Conservation (phyloP, 208 protist genomes). For the Leishmania martiniquensis region DNA sequence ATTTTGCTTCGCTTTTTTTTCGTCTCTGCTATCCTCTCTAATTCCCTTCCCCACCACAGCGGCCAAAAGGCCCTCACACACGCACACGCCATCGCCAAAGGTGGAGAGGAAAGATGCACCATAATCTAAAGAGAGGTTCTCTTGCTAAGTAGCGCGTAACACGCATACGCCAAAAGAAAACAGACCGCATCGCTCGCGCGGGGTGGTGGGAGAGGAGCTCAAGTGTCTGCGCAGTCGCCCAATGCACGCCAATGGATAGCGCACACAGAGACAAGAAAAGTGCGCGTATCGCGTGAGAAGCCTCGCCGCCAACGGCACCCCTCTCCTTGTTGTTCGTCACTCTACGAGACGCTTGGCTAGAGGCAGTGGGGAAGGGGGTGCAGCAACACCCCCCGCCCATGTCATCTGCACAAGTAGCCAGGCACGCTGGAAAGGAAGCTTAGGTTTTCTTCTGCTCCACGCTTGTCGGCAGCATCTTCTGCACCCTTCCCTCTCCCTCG, state of each 20-base stretch:
- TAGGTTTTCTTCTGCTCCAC: neutral
- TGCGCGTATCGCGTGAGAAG: neutral
- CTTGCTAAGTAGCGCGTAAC: no score
- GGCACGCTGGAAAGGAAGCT: neutral
- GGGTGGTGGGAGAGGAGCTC: no score
- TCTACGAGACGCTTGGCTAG: neutral
- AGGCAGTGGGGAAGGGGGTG: neutral
- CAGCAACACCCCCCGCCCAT: neutral
- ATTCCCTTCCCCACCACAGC: neutral
- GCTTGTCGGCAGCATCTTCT: neutral
- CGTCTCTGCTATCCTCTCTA: neutral
- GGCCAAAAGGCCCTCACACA: neutral
- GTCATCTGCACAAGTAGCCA: neutral
- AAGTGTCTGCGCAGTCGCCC: neutral
- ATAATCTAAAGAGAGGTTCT: no score
- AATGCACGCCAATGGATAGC: neutral
- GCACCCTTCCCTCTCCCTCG: neutral
- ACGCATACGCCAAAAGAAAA: no score
- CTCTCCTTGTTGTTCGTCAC: neutral
- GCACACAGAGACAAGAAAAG: neutral
- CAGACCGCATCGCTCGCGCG: no score
- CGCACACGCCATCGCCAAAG: neutral
- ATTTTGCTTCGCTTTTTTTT: neutral
- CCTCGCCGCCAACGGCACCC: constrained; percentile 16
- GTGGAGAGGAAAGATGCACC: no score